phyloP scores from a whole-genome alignment of 495 filamentous ascomycete species.

The Bacidia rubella region DNA sequence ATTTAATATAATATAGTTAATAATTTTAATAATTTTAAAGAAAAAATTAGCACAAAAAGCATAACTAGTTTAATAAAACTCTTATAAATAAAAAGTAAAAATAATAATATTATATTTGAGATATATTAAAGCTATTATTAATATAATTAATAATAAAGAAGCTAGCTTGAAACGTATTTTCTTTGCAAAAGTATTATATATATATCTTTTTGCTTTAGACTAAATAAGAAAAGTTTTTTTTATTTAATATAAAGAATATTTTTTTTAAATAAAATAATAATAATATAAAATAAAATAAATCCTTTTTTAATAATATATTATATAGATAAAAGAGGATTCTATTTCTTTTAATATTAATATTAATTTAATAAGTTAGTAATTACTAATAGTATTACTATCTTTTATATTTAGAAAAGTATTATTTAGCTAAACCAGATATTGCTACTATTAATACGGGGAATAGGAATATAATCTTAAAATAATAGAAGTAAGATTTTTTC shows the following conservation, averaged over 20 bases:
- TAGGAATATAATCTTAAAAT: not conserved
- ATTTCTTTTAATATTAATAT: constrained; percentile 12
- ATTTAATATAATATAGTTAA: not conserved
- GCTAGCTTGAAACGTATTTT: not conserved
- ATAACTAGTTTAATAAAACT: not conserved
- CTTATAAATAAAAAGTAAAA: constrained; percentile 1
- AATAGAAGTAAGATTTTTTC: not conserved
- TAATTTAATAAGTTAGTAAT: too few relatives aligned
- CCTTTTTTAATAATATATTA: not conserved
- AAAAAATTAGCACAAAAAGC: not conserved
- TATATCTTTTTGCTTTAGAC: constrained; percentile 5
- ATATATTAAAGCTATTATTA: not conserved
- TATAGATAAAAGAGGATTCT: too few relatives aligned
- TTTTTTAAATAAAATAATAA: constrained; percentile 3
- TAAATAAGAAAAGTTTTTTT: not conserved
- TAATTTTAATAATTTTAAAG: not conserved
- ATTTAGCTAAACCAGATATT: constrained; percentile 5
- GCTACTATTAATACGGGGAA: not conserved
- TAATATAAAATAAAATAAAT: not conserved
- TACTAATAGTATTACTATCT: too few relatives aligned
- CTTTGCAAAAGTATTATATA: not conserved
- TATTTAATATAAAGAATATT: not conserved
- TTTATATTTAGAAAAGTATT: constrained; percentile 6
- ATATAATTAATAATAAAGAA: not conserved
- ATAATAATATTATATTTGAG: not conserved